Base-by-base conservation (phyloP, 1,139 yeast species). In the Tardiomyces blankii region DNA sequence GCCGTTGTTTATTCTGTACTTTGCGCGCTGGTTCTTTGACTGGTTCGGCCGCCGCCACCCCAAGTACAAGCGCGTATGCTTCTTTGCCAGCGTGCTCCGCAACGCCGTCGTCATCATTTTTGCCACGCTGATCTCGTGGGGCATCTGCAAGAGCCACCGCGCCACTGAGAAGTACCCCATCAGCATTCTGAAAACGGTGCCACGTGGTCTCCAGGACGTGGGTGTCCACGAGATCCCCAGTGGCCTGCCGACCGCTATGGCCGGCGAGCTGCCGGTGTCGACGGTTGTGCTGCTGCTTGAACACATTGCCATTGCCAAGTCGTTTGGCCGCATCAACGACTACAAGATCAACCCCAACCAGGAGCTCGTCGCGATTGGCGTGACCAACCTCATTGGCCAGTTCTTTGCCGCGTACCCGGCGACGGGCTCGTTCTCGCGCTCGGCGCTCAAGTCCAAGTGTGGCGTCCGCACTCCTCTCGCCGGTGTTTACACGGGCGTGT, bases 381-480 rank as follows among this genome's bases (percentile, higher is more conserved):
- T 84, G 42, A 83, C 91, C 48, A 89, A 89, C 66, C 72, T 88
- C 62, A 74, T 89, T 56, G 96, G 96, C 55, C 85, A 95, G 23
- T 86, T 88, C 61, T 89, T 89, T 73, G 74, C 78, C 58, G 96
- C 96, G 9, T 89, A 89, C 63, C 97, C 97, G 14, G 89, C 96
- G 11, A 89, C 97, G 11, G 96, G 97, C 46, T 89, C 96, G 1
- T 89, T 89, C 65, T 85, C 95, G 18, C 80, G 96, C 70, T 83
- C 96, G 42, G 96, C 96, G 12, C 74, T 89, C 59, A 88, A 89
- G 67, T 84, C 95, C 47, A 89, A 88, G 67, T 88, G 96, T 74
- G 95, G 95, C 60, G 97, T 89, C 42, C 77, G 89, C 60, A 89
- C 97, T 38, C 97, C 97, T 30, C 70, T 88, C 51, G 95, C 96